Percentiles rank a stretch among this genome's conserved stretches.
These are phyloP conservation scores for Linum trigynum DNA, from an alignment of 345 rosid species.

Conservation along the genomic window DNA sequence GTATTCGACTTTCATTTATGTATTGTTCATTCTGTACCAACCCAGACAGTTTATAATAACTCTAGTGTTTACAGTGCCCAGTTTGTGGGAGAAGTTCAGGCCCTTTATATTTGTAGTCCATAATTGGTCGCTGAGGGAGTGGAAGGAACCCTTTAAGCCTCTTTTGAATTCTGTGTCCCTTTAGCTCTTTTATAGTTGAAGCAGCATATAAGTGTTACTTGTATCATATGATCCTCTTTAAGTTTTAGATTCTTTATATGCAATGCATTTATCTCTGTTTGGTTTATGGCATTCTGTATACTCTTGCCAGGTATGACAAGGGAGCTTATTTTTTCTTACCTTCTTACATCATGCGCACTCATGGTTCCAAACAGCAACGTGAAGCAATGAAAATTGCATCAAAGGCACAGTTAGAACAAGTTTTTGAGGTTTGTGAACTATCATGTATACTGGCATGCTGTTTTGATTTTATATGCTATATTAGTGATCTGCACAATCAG, in stretches of 20 bases:
- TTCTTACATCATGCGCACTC: slow-evolving; percentile 84
- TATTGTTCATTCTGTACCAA: not conserved
- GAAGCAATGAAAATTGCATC: slow-evolving; percentile 51
- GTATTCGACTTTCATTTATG: not conserved
- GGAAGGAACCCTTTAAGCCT: too few relatives aligned
- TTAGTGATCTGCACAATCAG: too few relatives aligned
- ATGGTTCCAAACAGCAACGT: slow-evolving; percentile 85
- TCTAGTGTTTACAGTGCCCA: not conserved
- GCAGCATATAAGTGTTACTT: not conserved
- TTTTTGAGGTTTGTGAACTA: slow-evolving; percentile 57
- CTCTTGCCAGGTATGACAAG: slow-evolving; percentile 58
- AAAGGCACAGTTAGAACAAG: slow-evolving; percentile 45
- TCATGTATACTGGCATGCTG: not conserved
- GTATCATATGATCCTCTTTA: not conserved
- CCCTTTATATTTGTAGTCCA: too few relatives aligned
- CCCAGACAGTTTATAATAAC: not conserved
- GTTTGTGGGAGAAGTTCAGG: not conserved
- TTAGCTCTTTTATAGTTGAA: not conserved
- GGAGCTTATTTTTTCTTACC: slow-evolving; percentile 87
- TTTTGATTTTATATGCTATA: not conserved
- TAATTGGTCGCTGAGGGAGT: too few relatives aligned
- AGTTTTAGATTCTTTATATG: not conserved
- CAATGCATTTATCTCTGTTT: not conserved
- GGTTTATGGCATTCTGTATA: not conserved
- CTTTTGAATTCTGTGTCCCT: not conserved